Base-by-base conservation (phyloP, 768 basidiomycete genomes). In the Cystobasidium tubakii region DNA sequence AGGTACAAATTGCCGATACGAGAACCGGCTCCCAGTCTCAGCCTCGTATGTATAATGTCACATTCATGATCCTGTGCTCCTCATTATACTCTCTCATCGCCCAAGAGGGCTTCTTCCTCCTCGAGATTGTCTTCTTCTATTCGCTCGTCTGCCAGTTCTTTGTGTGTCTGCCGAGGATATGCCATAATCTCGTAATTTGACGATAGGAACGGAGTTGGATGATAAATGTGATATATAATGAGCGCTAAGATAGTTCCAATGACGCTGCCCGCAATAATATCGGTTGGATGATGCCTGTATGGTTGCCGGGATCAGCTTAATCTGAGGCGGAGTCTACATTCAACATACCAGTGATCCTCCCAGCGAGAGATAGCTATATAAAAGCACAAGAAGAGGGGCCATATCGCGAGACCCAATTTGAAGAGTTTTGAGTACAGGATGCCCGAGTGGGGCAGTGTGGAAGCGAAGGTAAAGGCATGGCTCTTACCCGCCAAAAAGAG, bases 401-500 rank as follows among this genome's bases (percentile, higher is more conserved):
- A 46, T 39, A 76, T 31, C 25, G 73, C 73, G 66, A 79, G n/a
- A 31, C 44, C 29, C 25, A 78, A 36, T 23, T 76, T 74, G 9
- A 77, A 69, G 62, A 77, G 54, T 21, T 75, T 77, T 25, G 79
- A 77, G 31, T 73, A 43, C 62, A 75, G 29, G 62, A 76, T 63
- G 60, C 63, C 75, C 50, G 66, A 74, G 60, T 73, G 57, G 13
- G 75, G 67, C 54, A 74, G 69, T 1, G 63, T 42, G 21, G 75
- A 69, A n/a, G 73, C 60, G 64, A 76, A 67, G 19, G 76, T 75
- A 75, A 78, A 77, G 17, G 73, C 76, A 33, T 76, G 76, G 43
- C 74, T 77, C 63, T 78, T 76, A n/a, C 75, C 74, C 1, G 76
- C 73, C 6, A 76, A 57, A 74, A 77, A 78, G 15, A 77, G 72